Evolutionary conservation across 2,329 filamentous ascomycete genomes (phyloP), one percentile per base, ranked within the genome.

Genomic region (Xylariales sp.): DNA sequence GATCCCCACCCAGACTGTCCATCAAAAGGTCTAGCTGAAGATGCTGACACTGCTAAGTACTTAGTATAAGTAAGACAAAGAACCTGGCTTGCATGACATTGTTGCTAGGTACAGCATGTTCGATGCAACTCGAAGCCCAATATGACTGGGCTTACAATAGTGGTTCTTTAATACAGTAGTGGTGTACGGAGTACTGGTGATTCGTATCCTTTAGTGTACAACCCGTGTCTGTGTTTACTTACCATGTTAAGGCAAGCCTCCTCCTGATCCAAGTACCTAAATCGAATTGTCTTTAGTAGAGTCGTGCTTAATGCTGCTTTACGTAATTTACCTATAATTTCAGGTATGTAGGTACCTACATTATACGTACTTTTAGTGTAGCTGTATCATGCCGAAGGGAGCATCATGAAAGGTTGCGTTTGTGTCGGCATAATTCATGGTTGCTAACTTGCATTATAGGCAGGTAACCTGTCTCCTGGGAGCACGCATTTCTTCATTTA

Each of bases 11-110:
- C 14, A 16, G 16, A 43, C 41, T 60, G 39, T 41, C 30, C 5
- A 52, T 34, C 23, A 39, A 5, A 28, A 16, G 61, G 45, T 32
- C 28, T 8, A 64, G 62, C 54, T 45, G 23, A 32, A 48, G 62
- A 9, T 55, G 50, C 50, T 30, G 50, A 50, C 45, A 23, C 32
- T 9, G 16, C n/a, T 30, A 39, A 14, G 8, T 43, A 57, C n/a
- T 30, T 30, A 14, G 8, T 43, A 57, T 59, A 64, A 46, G 46
- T 59, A 64, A 46, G 46, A 64, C 46, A 64, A 57, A 48, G 50
- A 28, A 45, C 45, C 32, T 43, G 53, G 53, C 54, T 39, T 54
- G 62, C 55, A 64, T 59, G 39, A 59, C 41, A 48, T 53, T 59
- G 55, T 36, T 59, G 48, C 55, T 50, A 55, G 45, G 50, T 55